These are phyloP conservation scores for Corymbia citriodora DNA, from an alignment of 441 rosid genomes.

Conservation along the genomic window DNA sequence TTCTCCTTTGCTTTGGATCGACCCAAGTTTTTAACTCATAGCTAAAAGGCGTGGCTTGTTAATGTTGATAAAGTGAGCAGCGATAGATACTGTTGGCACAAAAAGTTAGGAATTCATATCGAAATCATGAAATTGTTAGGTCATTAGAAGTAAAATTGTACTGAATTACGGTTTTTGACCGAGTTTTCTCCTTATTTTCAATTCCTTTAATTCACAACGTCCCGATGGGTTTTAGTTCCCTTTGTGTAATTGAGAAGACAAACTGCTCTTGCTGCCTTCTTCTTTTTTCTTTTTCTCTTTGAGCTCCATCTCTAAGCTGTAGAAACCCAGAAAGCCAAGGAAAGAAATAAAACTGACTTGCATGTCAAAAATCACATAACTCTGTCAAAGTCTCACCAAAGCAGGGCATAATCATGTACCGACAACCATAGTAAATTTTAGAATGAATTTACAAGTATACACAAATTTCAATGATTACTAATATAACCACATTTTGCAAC, in stretches of 20 bases:
- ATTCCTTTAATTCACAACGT: background rate
- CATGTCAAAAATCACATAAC: background rate
- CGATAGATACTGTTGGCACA: background rate
- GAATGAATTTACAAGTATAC: too few species aligned
- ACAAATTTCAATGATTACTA: too few species aligned
- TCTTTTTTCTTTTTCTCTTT: background rate
- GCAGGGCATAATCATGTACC: background rate
- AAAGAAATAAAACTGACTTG: background rate
- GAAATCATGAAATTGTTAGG: background rate
- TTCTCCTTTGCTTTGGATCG: background rate
- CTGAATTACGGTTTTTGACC: background rate
- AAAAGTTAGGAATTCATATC: background rate
- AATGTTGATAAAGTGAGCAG: background rate
- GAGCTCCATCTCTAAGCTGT: background rate
- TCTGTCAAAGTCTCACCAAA: background rate
- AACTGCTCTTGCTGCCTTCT: background rate
- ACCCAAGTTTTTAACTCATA: background rate
- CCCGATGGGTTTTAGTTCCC: background rate
- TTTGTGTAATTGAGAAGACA: background rate
- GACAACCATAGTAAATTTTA: background rate
- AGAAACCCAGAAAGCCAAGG: background rate
- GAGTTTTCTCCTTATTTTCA: background rate
- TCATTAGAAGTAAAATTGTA: background rate
- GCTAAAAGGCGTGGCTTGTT: background rate
- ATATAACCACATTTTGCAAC: background rate